A percentile compares a stretch with the other conserved stretches of the same genome.
Conservation (phyloP, 208 protist genomes). For the Sergeia podlipaevii region DNA sequence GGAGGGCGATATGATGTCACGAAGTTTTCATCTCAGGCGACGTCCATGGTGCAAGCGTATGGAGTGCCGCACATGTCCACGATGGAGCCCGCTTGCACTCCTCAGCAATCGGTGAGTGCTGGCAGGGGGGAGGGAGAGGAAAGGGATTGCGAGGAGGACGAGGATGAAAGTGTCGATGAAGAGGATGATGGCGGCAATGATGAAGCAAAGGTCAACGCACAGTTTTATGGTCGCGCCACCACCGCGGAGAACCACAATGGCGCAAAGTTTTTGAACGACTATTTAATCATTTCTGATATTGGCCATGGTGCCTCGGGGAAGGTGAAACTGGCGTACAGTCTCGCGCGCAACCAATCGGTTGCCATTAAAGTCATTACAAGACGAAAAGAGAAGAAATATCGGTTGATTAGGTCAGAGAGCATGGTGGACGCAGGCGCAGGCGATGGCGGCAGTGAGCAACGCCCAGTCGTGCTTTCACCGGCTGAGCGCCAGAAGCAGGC, state of each 20-base stretch:
- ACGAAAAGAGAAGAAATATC: slow-evolving; percentile 1
- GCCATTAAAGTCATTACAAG: slow-evolving; percentile 30
- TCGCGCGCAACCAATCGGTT: slow-evolving; percentile 12
- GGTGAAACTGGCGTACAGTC: slow-evolving; percentile 27
- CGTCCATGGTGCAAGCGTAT: no score
- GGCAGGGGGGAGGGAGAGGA: no score
- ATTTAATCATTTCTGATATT: slow-evolving; percentile 34
- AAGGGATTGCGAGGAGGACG: neutral
- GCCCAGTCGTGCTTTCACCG: slow-evolving; percentile 7
- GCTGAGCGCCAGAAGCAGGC: slow-evolving; percentile 15
- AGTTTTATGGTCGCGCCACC: slow-evolving; percentile 8
- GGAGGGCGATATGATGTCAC: no score
- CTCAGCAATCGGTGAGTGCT: no score
- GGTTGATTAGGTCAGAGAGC: no score
- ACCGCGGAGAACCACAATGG: slow-evolving; percentile 3
- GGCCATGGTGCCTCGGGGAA: slow-evolving; percentile 35
- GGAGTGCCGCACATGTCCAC: no score
- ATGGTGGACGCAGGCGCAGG: no score
- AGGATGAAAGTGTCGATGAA: neutral
- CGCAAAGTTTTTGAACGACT: slow-evolving; percentile 38
- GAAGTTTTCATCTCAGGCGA: no score
- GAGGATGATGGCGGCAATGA: neutral
- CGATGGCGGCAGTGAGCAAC: slow-evolving; percentile 10
- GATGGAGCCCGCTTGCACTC: no score
- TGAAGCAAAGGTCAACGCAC: neutral